Evolutionary conservation across 148 eudicot genomes (phyloP).

Genomic region (Amaranthus cruentus): DNA sequence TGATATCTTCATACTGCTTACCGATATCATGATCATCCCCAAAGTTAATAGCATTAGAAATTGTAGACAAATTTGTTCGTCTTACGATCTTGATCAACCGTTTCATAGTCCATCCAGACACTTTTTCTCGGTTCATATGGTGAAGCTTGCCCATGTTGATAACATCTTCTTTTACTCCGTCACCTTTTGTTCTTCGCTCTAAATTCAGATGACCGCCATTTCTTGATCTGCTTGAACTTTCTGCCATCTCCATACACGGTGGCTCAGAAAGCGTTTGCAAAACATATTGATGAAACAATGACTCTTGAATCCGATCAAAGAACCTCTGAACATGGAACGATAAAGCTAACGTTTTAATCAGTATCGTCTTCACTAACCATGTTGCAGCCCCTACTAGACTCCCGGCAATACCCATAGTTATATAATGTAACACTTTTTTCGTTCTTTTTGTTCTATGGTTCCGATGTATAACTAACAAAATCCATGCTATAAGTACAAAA

Average conservation of each 20-base stretch:
- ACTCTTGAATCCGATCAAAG: constrained; percentile 81
- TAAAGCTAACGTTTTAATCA: constrained; percentile 59
- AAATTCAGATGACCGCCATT: constrained; percentile 33
- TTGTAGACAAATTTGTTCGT: constrained; percentile 46
- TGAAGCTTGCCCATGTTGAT: constrained; percentile 70
- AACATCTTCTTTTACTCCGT: constrained; percentile 43
- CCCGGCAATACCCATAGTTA: constrained; percentile 60
- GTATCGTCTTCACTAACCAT: constrained; percentile 64
- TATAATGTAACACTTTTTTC: constrained; percentile 31
- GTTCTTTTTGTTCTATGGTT: constrained; percentile 43
- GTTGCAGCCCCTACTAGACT: constrained; percentile 61
- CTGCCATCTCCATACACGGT: constrained; percentile 37
- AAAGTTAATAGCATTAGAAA: constrained; percentile 45
- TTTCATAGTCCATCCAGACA: constrained; percentile 80
- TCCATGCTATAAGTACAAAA: constrained; percentile 70
- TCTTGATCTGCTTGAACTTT: constrained; percentile 15
- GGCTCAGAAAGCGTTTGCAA: constrained; percentile 66
- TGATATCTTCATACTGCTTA: constrained; percentile 44
- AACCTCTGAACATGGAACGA: constrained; percentile 68
- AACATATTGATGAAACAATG: constrained; percentile 65
- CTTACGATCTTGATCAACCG: constrained; percentile 56
- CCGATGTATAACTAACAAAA: constrained; percentile 38
- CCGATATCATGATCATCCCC: constrained; percentile 36
- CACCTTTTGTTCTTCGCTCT: constrained; percentile 31
- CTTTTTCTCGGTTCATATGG: constrained; percentile 53